Evolutionary conservation across 352 stramenopile genomes (phyloP).

Genomic region (Phytopythium vexans): DNA sequence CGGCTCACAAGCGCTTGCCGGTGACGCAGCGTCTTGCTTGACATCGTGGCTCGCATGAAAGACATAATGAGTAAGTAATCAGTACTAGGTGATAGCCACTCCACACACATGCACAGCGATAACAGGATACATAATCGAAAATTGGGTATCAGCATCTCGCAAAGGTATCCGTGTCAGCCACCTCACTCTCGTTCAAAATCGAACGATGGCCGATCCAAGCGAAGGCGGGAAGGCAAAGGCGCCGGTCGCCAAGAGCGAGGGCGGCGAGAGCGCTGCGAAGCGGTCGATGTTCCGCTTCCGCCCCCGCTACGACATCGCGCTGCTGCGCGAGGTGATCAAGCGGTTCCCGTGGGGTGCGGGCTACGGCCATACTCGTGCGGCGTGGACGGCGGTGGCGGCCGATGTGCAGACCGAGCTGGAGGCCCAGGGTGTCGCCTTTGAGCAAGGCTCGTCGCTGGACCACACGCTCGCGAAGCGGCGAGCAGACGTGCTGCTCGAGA

Average conservation of each 20-base stretch:
- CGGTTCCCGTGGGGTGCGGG: conserved; percentile 38
- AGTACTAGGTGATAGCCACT: too few species aligned
- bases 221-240: too few species aligned
- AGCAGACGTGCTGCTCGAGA: conserved; percentile 34
- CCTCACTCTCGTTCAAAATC: not conserved
- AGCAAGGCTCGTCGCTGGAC: conserved; percentile 19
- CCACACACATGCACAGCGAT: too few species aligned
- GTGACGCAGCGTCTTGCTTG: too few species aligned
- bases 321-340: conserved; percentile 36
- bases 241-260: not conserved
- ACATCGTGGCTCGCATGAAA: too few species aligned
- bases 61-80: too few species aligned
- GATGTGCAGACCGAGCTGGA: conserved; percentile 24
- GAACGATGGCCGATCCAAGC: not conserved
- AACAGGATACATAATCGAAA: not conserved
- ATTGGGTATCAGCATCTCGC: not conserved
- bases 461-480: conserved; percentile 37
- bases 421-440: conserved; percentile 15
- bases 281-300: conserved; percentile 38
- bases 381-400: conserved; percentile 30
- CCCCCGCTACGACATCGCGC: conserved; percentile 30
- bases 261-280: conserved; percentile 9
- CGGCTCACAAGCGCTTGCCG: not conserved
- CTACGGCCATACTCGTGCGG: conserved; percentile 35
- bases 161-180: not conserved